Evolutionary conservation across 768 basidiomycete genomes (phyloP).

Genomic region (Megacollybia marginata): DNA sequence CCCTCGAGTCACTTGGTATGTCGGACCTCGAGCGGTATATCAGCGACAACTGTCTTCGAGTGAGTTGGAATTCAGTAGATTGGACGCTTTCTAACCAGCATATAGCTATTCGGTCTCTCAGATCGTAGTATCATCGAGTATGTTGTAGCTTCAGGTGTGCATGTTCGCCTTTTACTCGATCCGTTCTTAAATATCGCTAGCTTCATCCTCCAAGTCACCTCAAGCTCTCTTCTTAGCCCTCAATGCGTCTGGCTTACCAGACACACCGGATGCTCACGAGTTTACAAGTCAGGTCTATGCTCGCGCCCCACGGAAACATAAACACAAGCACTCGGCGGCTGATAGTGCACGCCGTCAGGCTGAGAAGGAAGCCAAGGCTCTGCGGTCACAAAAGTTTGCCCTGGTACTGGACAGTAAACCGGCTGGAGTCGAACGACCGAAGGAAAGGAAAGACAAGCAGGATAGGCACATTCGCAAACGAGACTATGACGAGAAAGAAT

Average conservation of each 20-base stretch:
- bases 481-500: slow-evolving; percentile 73
- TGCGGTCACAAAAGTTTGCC: slow-evolving; percentile 68
- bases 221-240: slow-evolving; percentile 74
- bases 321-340: slow-evolving; percentile 47
- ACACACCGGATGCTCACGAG: slow-evolving; percentile 69
- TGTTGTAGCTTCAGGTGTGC: slow-evolving; percentile 75
- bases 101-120: slow-evolving; percentile 75
- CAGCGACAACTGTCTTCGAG: slow-evolving; percentile 70
- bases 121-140: slow-evolving; percentile 83
- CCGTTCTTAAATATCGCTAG: slow-evolving; percentile 24
- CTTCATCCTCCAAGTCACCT: slow-evolving; percentile 77
- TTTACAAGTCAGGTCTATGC: slow-evolving; percentile 76
- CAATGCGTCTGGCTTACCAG: slow-evolving; percentile 70
- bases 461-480: slow-evolving; percentile 72
- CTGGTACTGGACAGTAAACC: slow-evolving; percentile 58
- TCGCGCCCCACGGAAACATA: slow-evolving; percentile 72
- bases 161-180: neutral
- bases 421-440: slow-evolving; percentile 30
- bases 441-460: slow-evolving; percentile 39
- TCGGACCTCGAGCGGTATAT: slow-evolving; percentile 59
- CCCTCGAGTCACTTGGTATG: too few relatives aligned
- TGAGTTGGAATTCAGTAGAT: slow-evolving; percentile 24
- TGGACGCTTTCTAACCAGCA: neutral
- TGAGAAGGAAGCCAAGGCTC: slow-evolving; percentile 66
- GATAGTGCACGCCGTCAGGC: slow-evolving; percentile 52